Evolutionary conservation across 805 yeast species (phyloP).

Genomic region (Cyberlindnera nakhonratchasimensis): DNA sequence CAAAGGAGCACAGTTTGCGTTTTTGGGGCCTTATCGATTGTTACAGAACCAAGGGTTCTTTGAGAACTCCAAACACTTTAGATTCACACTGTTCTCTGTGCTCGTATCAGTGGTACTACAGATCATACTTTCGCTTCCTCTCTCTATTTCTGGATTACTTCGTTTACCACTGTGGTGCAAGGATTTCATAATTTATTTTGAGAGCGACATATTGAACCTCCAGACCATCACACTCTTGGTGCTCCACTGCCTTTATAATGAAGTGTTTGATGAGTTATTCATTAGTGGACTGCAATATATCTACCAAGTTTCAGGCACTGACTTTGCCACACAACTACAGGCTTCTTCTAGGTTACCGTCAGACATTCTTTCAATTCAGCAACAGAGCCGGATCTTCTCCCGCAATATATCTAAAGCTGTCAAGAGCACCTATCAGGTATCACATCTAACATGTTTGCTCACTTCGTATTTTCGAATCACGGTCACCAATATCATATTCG

Average conservation of each 20-base stretch:
- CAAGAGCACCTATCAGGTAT: background rate
- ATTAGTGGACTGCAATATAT: slow-evolving; percentile 13
- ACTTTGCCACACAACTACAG: background rate
- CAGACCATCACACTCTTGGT: slow-evolving; percentile 1
- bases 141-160: background rate
- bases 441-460: background rate
- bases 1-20: slow-evolving; percentile 19
- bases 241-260: slow-evolving; percentile 6
- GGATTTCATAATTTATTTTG: background rate
- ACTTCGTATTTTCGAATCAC: background rate
- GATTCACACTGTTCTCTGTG: slow-evolving; percentile 8
- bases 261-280: slow-evolving; percentile 14
- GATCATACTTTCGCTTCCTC: slow-evolving; percentile 2
- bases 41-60: slow-evolving; percentile 18
- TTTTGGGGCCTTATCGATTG: slow-evolving; percentile 17
- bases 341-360: background rate
- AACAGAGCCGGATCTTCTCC: background rate
- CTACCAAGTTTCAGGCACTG: slow-evolving; percentile 7
- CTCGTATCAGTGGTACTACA: slow-evolving; percentile 14
- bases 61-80: slow-evolving; percentile 14
- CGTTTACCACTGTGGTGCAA: background rate
- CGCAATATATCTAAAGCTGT: background rate
- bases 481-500: background rate
- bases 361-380: background rate
- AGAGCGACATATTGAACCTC: background rate